phyloP scores from a whole-genome alignment of 2,329 filamentous ascomycete species.

The Alternaria novae-zelandiae region DNA sequence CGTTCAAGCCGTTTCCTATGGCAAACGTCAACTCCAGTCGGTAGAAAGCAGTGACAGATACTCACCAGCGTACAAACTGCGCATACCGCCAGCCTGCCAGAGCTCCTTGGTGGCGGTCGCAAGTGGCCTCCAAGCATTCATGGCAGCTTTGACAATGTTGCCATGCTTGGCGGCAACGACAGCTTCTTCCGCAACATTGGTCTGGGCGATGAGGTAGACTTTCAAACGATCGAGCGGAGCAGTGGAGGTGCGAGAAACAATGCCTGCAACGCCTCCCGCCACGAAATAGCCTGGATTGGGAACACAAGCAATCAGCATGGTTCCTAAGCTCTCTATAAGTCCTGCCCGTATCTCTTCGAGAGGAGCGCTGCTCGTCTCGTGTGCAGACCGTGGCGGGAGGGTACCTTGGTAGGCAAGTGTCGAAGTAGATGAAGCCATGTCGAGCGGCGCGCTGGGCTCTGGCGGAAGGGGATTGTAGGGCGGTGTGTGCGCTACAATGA shows the following conservation, averaged over 20 bases:
- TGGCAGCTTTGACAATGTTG: constrained; percentile 67
- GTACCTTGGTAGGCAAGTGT: constrained; percentile 32
- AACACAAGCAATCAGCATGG: constrained; percentile 65
- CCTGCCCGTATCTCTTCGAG: constrained; percentile 36
- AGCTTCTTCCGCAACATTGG: constrained; percentile 65
- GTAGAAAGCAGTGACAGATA: neutral
- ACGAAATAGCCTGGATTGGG: constrained; percentile 96
- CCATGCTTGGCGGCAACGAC: constrained; percentile 73
- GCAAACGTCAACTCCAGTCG: constrained; percentile 23
- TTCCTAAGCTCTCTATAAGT: constrained; percentile 45
- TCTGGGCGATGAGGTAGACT: constrained; percentile 96
- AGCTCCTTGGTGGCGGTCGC: constrained; percentile 76
- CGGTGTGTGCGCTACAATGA: constrained; percentile 67
- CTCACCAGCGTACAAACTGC: constrained; percentile 91
- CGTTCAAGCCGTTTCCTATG: constrained; percentile 91
- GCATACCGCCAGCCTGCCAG: constrained; percentile 83
- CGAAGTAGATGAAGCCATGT: constrained; percentile 36
- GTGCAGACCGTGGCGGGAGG: constrained; percentile 47
- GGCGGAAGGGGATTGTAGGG: constrained; percentile 38
- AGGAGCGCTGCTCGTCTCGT: constrained; percentile 32
- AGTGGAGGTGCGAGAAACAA: constrained; percentile 92
- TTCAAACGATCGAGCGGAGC: constrained; percentile 96
- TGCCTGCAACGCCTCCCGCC: constrained; percentile 92
- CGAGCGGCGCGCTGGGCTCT: constrained; percentile 32
- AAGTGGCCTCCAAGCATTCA: constrained; percentile 72